Evolutionary conservation across 1,284 basidiomycete genomes (phyloP), one percentile per base, ranked within the genome.

Genomic region (Termitomyces sp.): DNA sequence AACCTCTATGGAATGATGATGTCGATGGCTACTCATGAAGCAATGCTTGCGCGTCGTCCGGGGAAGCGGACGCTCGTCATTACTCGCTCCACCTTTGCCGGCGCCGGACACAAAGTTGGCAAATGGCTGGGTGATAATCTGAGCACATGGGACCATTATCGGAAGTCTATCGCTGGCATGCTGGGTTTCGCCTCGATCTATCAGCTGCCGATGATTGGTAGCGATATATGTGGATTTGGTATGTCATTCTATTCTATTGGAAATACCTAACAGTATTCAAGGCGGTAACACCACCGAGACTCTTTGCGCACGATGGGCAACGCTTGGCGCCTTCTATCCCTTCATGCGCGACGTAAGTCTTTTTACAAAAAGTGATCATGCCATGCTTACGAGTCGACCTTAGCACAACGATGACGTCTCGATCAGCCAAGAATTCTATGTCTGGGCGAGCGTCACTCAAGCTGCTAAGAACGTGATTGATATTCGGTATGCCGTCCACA

Each of bases 1-100:
- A 88, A 88, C 58, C 67, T 89, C 12, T 88, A 80, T 64, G 86
- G 86, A 1, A 81, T 80, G 5, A 84, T 86, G 80, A 88, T 88
- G 85, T 83, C 83, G 7, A 72, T 73, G 7, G 75, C 75, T 8
- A 88, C 86, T 0, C 81, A 75, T 40, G 67, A 81, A 24, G 84
- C 86, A 2, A 78, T 89, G 76, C 70, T 82, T 17, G 72, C 76
- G 1, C 80, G 85, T 33, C 74, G 82, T 17, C 84, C 86, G 2
- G 82, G 78, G 1, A 68, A 77, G 49, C 79, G 81, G 1, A 78
- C 86, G 0, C 73, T 88, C 49, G 74, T 88, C 57, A 86, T 89
- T 61, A 87, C 86, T 0, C 83, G 87, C 39, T 87, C 84, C 15
- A 88, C 85, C 3, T 89, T 86, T 64, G 80, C 81, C 2, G 85